These are phyloP conservation scores for Seiridium cupressi DNA, from an alignment of 2,329 filamentous ascomycete species.

Conservation along the genomic window DNA sequence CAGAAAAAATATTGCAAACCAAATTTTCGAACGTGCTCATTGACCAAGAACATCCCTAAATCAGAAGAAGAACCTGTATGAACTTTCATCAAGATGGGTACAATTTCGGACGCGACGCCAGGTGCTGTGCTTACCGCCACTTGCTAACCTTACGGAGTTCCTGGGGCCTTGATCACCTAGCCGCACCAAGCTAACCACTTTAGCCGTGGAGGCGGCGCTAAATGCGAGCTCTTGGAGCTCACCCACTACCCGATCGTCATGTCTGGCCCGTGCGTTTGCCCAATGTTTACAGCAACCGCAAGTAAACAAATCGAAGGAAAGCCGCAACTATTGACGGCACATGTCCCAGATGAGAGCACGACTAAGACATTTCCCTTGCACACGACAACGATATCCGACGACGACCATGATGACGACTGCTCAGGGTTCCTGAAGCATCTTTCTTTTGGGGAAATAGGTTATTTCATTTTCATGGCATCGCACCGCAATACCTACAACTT, in stretches of 20 bases:
- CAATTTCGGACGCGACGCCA: too few species aligned
- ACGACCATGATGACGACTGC: conserved; percentile 4
- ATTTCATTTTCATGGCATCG: conserved; percentile 9
- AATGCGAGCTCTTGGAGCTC: too few species aligned
- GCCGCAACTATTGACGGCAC: background rate
- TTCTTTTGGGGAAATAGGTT: background rate
- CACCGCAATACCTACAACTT: background rate
- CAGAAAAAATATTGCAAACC: too few species aligned
- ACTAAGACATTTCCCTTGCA: background rate
- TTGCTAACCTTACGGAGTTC: too few species aligned
- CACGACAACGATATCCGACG: background rate
- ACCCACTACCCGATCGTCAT: background rate
- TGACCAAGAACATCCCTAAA: too few species aligned
- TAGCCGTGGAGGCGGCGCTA: background rate
- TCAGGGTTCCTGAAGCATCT: conserved; percentile 6
- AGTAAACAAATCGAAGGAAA: conserved; percentile 7
- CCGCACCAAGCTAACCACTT: background rate
- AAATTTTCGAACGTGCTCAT: too few species aligned
- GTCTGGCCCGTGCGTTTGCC: background rate
- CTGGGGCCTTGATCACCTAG: too few species aligned
- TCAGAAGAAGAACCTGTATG: too few species aligned
- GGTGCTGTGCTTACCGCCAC: too few species aligned
- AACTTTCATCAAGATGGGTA: too few species aligned
- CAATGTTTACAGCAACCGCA: conserved; percentile 7
- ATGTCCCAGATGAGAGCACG: background rate